These are phyloP conservation scores for Umbelopsis sp. DNA, from an alignment of 192 early-diverging fungal genomes.

Conservation along the genomic window DNA sequence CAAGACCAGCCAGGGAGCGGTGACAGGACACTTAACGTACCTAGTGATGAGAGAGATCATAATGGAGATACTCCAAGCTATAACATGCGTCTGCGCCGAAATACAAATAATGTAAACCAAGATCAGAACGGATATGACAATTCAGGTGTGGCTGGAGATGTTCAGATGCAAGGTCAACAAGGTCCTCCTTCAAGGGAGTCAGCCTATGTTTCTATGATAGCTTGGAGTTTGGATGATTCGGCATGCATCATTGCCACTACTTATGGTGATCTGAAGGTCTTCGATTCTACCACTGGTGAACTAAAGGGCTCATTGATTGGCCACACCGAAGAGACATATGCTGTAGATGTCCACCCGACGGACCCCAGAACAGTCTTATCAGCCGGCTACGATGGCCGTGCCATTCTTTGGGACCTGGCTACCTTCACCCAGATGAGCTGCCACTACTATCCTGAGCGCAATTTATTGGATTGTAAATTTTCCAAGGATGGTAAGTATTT, in stretches of 20 bases:
- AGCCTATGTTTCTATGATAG: constrained; percentile 61
- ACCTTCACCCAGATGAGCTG: constrained; percentile 46
- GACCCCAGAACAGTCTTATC: constrained; percentile 74
- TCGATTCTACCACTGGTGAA: constrained; percentile 65
- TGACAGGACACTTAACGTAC: not conserved
- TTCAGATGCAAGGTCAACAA: constrained; percentile 16
- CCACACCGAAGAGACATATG: constrained; percentile 70
- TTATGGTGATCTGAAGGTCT: constrained; percentile 68
- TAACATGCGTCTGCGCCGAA: constrained; percentile 22
- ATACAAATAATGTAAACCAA: not conserved
- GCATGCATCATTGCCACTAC: constrained; percentile 67
- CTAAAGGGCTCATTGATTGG: constrained; percentile 52
- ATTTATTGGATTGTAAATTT: constrained; percentile 74
- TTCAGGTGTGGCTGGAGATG: constrained; percentile 14
- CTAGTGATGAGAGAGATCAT: not conserved
- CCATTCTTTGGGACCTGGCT: constrained; percentile 80
- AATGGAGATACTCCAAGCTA: not conserved
- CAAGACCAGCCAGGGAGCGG: not conserved
- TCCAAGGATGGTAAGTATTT: constrained; percentile 64
- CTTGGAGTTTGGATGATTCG: constrained; percentile 73
- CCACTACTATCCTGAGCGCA: constrained; percentile 45
- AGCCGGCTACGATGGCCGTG: constrained; percentile 80
- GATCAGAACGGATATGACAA: not conserved
- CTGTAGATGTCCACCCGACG: constrained; percentile 72
- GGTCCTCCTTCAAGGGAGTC: constrained; percentile 18